These are phyloP conservation scores for Penicillium sp. DNA, from an alignment of 2,329 filamentous ascomycete species.

Conservation along the genomic window DNA sequence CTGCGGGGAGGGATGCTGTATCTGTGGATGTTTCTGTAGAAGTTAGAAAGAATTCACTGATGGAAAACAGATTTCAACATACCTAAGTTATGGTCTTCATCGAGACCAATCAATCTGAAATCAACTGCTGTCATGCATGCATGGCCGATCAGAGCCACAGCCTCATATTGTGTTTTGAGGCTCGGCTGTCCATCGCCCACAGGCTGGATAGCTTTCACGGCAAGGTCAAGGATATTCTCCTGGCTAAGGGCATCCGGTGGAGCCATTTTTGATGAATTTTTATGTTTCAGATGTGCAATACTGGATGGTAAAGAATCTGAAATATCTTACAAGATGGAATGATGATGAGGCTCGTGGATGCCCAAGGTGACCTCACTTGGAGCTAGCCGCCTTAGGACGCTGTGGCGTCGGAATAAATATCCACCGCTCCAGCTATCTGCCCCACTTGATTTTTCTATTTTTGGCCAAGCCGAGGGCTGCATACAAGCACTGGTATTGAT, in stretches of 20 bases:
- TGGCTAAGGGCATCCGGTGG: slow-evolving; percentile 25
- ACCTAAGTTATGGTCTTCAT: slow-evolving; percentile 76
- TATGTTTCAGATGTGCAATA: not conserved
- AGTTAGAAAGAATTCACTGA: not conserved
- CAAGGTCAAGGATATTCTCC: slow-evolving; percentile 34
- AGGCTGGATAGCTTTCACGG: slow-evolving; percentile 30
- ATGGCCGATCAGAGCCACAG: slow-evolving; percentile 78
- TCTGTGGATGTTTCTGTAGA: slow-evolving; percentile 29
- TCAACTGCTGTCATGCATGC: slow-evolving; percentile 76
- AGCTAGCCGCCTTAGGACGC: not conserved
- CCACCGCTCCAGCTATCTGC: slow-evolving; percentile 1
- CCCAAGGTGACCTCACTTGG: not conserved
- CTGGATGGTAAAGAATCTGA: not conserved
- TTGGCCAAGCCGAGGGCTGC: not conserved
- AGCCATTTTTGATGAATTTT: slow-evolving; percentile 8
- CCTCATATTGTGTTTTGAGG: slow-evolving; percentile 64
- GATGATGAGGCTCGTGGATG: not conserved
- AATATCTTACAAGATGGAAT: not conserved
- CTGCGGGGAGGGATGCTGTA: slow-evolving; percentile 57
- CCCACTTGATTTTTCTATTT: slow-evolving; percentile 4
- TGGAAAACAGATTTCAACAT: not conserved
- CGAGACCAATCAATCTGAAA: slow-evolving; percentile 79
- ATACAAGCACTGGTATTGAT: not conserved
- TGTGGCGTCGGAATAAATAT: slow-evolving; percentile 7
- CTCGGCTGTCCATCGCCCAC: slow-evolving; percentile 26